Conservation (phyloP, 257 asterid species). For the Solanum pennellii region DNA sequence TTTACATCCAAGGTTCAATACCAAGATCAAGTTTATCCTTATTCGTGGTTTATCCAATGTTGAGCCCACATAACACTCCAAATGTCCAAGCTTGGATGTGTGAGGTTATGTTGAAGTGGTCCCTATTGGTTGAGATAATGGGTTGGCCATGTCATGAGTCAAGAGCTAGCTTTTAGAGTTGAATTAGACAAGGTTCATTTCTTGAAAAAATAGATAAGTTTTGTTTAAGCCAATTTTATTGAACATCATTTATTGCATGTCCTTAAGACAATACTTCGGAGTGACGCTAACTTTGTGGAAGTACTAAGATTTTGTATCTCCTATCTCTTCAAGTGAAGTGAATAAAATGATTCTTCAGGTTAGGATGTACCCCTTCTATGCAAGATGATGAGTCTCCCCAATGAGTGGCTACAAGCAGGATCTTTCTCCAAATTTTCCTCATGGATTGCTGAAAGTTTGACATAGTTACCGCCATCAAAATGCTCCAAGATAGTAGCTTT, state of each 20-base stretch:
- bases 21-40: background rate
- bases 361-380: constrained; percentile 46
- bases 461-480: constrained; percentile 42
- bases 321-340: background rate
- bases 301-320: background rate
- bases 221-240: background rate
- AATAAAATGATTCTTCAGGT: background rate
- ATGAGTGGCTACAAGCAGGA: constrained; percentile 64
- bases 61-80: background rate
- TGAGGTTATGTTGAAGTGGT: background rate
- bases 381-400: constrained; percentile 52
- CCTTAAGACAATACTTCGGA: background rate
- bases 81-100: background rate
- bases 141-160: background rate
- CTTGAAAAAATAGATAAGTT: background rate
- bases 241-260: background rate
- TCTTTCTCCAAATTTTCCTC: constrained; percentile 74
- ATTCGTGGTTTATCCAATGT: background rate
- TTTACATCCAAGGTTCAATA: background rate
- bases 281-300: background rate
- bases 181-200: background rate
- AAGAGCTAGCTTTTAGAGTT: background rate
- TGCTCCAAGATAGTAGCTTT: constrained; percentile 61
- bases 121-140: background rate
- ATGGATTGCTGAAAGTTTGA: constrained; percentile 30